A percentile compares a stretch with the other conserved stretches of the same genome.
Evolutionary conservation across 495 filamentous ascomycete genomes (phyloP).

Genomic region (Penicillium atrosanguineum): DNA sequence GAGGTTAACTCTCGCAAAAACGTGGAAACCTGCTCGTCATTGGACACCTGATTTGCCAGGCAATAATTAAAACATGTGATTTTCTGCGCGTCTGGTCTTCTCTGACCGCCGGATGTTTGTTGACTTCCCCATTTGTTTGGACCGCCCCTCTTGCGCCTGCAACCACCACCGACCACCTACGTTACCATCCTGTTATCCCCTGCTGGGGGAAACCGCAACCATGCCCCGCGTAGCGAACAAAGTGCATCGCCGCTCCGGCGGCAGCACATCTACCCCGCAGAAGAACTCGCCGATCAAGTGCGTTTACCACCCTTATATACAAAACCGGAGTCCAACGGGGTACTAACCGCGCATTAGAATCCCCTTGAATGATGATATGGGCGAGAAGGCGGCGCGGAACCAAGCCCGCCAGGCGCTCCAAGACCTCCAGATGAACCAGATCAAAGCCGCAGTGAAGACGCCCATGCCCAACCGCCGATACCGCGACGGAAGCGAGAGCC

Average conservation of each 20-base stretch:
- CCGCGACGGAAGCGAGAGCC: slow-evolving; percentile 62
- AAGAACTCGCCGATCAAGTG: slow-evolving; percentile 70
- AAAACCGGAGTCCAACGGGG: neutral
- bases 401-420: slow-evolving; percentile 86
- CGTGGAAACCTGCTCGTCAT: neutral
- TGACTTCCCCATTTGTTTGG: slow-evolving; percentile 34
- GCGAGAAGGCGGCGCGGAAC: slow-evolving; percentile 84
- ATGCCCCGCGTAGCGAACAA: slow-evolving; percentile 76
- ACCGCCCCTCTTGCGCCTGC: slow-evolving; percentile 17
- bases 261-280: slow-evolving; percentile 55
- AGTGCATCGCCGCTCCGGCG: slow-evolving; percentile 46
- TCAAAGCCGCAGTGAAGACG: slow-evolving; percentile 82
- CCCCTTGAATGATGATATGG: slow-evolving; percentile 91
- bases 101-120: slow-evolving; percentile 34
- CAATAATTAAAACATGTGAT: slow-evolving; percentile 14
- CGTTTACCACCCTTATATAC: slow-evolving; percentile 15
- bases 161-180: slow-evolving; percentile 12
- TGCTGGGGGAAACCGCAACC: slow-evolving; percentile 35
- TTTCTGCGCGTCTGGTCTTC: slow-evolving; percentile 14
- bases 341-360: slow-evolving; percentile 50
- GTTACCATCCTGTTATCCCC: slow-evolving; percentile 19
- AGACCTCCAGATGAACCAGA: slow-evolving; percentile 86
- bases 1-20: neutral
- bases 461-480: slow-evolving; percentile 68
- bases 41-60: slow-evolving; percentile 9